Conservation (phyloP, 140 eudicot genomes). For the Anethum foeniculum region DNA sequence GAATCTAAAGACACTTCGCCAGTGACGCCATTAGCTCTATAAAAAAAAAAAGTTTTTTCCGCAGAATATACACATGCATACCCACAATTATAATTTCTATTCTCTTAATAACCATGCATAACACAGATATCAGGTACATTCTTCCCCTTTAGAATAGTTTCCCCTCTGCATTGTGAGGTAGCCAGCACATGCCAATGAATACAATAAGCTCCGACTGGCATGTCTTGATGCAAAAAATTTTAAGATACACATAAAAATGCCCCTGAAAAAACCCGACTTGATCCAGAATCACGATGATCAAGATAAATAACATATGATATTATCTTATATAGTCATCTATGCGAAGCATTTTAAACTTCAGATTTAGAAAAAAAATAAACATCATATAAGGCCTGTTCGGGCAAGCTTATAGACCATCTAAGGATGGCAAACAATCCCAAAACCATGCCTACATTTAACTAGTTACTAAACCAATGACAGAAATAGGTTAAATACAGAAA, state of each 20-base stretch:
- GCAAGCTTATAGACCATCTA: background rate
- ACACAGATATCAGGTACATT: constrained; percentile 1
- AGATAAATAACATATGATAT: background rate
- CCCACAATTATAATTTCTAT: background rate
- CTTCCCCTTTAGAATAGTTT: constrained; percentile 17
- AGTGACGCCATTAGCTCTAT: background rate
- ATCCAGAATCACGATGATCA: background rate
- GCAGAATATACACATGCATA: background rate
- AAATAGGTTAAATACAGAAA: background rate
- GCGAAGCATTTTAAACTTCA: background rate
- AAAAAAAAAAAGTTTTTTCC: background rate
- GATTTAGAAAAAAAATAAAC: background rate
- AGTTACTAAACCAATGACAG: background rate
- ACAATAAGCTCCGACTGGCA: constrained; percentile 29
- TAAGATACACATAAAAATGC: background rate
- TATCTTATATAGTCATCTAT: background rate
- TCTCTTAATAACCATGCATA: background rate
- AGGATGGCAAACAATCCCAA: background rate
- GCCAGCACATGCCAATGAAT: constrained; percentile 44
- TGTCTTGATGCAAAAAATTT: constrained; percentile 30
- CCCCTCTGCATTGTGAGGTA: constrained; percentile 42
- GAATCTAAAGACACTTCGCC: background rate
- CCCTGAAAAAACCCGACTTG: background rate
- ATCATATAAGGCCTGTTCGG: background rate
- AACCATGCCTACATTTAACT: background rate